A percentile compares a stretch with the other conserved stretches of the same genome.
Evolutionary conservation across 2,329 filamentous ascomycete species (phyloP).

Genomic region (Paramyrothecium sp.): DNA sequence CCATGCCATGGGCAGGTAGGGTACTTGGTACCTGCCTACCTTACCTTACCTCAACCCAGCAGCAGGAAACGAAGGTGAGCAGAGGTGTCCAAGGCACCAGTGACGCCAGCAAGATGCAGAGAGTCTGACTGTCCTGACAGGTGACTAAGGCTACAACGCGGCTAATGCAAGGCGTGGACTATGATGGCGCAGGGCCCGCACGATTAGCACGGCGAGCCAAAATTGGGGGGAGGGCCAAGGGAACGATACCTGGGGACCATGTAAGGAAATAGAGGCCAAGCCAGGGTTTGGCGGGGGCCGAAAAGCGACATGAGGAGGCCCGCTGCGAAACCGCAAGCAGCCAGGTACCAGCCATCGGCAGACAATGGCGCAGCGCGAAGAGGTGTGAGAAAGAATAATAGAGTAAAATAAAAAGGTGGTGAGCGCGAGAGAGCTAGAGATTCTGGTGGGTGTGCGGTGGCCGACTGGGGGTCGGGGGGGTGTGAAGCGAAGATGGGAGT

Average conservation of each 20-base stretch:
- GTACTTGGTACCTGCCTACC: too few relatives aligned
- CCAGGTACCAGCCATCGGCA: too few relatives aligned
- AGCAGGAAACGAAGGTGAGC: too few relatives aligned
- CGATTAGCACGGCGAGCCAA: background rate
- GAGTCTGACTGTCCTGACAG: conserved; percentile 29
- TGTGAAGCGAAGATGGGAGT: background rate
- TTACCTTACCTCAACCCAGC: too few relatives aligned
- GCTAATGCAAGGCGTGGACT: conserved; percentile 24
- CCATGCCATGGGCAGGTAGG: too few relatives aligned
- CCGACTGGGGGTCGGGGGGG: background rate
- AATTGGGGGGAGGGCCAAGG: conserved; percentile 16
- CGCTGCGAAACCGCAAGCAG: too few relatives aligned
- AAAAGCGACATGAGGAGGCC: too few relatives aligned
- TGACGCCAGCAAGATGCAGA: conserved; percentile 18
- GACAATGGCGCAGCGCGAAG: background rate
- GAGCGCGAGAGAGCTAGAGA: background rate
- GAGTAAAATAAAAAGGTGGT: background rate
- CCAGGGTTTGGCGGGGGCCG: conserved; percentile 4
- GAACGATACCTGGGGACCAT: conserved; percentile 19
- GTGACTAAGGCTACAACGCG: conserved; percentile 24
- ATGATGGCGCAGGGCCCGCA: conserved; percentile 18
- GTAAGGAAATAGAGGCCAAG: background rate
- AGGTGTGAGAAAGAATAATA: background rate
- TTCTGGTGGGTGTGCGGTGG: background rate
- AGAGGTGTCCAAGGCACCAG: conserved; percentile 22